Evolutionary conservation across 1,139 yeast species (phyloP), one percentile per base, ranked within the genome.

Genomic region (Pichia sp.): DNA sequence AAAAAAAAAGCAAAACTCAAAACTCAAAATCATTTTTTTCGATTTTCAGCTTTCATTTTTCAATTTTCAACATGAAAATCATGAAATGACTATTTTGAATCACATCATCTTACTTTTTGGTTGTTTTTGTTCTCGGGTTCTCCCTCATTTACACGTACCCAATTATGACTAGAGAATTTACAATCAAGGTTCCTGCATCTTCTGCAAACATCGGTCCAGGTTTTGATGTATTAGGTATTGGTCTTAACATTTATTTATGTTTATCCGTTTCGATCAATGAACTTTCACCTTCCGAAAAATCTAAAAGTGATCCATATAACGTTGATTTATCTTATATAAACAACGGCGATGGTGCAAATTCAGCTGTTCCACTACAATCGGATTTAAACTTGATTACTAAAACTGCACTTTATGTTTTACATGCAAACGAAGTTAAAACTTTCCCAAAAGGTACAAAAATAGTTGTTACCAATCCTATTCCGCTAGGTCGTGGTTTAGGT

Each of bases 201-300:
- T 87, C 96, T 47, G 99, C 99, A 63, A 93, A 93, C 66, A 91
- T 93, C 51, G 99, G 99, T 10, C 99, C 99, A 3, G 99, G 99
- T 1, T 93, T 91, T 66, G 99, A 93, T 69, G 99, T 93, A 7
- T 74, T 93, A 50, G 99, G 99, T 22, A 83, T 93, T 48, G 96
- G 96, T 42, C 77, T 93, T 60, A 76, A 85, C 55, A 72, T 90
- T 47, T 89, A 74, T 66, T 74, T 93, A 57, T 86, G 84, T 55
- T 75, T 93, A 51, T 72, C 76, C 13, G 96, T 90, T 39, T 46
- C 57, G 3, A 46, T 56, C 27, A 56, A 54, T 30, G 56, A 52
- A 39, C 68, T 72, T 19, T 72, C 87, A 45, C 91, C 87, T 64
- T 68, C 83, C 6, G 59, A 74, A 14, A 58, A 53, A 41, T 56